Percentiles rank a stretch among this genome's conserved stretches.
Conservation (phyloP, 331 rosid genomes). For the Quercus lobata region DNA sequence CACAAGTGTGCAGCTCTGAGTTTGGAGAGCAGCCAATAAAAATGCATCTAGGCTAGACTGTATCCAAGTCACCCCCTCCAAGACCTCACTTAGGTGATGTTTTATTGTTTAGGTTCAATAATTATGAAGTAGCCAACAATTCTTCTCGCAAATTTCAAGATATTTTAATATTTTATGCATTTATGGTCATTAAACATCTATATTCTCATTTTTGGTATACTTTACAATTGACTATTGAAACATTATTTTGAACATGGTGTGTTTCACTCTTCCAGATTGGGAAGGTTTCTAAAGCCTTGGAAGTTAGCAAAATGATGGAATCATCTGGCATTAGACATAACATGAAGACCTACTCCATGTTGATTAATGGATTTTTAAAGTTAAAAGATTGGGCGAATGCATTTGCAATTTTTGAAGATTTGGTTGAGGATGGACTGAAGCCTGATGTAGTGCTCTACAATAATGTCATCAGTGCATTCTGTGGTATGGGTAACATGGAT, state of each 20-base stretch:
- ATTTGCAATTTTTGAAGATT: conserved; percentile 77
- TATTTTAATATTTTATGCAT: background rate
- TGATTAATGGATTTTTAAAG: conserved; percentile 83
- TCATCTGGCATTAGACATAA: conserved; percentile 72
- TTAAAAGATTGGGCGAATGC: conserved; percentile 99
- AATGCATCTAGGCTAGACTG: background rate
- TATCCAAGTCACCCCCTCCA: background rate
- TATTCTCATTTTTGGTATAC: background rate
- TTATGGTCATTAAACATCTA: background rate
- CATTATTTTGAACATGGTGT: background rate
- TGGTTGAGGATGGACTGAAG: conserved; percentile 70
- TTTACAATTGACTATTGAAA: background rate
- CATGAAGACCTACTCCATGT: conserved; percentile 95
- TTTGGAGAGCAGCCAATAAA: background rate
- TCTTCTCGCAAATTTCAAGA: background rate
- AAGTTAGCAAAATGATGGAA: conserved; percentile 75
- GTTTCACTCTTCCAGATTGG: conserved; percentile 56
- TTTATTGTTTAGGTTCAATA: background rate
- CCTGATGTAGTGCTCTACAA: conserved; percentile 89
- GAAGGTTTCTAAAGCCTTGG: conserved; percentile 84
- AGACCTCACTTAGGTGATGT: background rate
- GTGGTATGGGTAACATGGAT: conserved; percentile 95
- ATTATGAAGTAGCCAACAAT: background rate
- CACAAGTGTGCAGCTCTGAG: background rate
- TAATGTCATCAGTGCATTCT: conserved; percentile 78